These are phyloP conservation scores for Porphyridium purpureum DNA, from an alignment of 23 red algal species.

Conservation along the genomic window DNA sequence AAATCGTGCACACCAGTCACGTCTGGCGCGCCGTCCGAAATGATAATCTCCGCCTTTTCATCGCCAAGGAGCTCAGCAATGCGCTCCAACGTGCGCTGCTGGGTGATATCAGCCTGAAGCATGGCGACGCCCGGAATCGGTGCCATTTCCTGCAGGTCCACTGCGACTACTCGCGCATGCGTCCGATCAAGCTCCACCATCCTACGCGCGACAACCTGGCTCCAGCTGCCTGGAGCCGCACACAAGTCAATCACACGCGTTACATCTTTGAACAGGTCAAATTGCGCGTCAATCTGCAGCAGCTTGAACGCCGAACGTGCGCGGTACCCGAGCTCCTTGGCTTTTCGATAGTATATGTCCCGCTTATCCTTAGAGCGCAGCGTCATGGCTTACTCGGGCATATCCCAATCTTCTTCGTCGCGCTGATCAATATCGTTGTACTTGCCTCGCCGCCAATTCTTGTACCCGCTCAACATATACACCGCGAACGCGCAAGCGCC, in stretches of 20 bases:
- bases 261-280: constrained; percentile 23
- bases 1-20: constrained; percentile 82
- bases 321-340: constrained; percentile 63
- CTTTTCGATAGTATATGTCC: constrained; percentile 79
- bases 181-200: neutral
- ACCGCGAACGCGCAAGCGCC: too few relatives aligned
- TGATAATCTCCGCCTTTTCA: constrained; percentile 17
- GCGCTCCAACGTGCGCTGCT: constrained; percentile 10
- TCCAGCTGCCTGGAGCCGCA: constrained; percentile 77
- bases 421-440: too few relatives aligned
- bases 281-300: constrained; percentile 64
- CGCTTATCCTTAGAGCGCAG: constrained; percentile 38
- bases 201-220: constrained; percentile 40
- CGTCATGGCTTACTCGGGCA: too few relatives aligned
- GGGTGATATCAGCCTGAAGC: constrained; percentile 69
- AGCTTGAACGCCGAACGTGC: constrained; percentile 82
- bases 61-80: constrained; percentile 7
- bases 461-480: too few relatives aligned
- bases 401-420: too few relatives aligned
- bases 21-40: constrained; percentile 83
- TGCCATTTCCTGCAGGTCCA: constrained; percentile 77
- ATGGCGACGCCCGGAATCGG: constrained; percentile 30
- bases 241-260: constrained; percentile 43
- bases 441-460: too few relatives aligned
- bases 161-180: constrained; percentile 10